phyloP scores from a whole-genome alignment of 2,329 filamentous ascomycete species.

The Coleophoma cylindrospora region DNA sequence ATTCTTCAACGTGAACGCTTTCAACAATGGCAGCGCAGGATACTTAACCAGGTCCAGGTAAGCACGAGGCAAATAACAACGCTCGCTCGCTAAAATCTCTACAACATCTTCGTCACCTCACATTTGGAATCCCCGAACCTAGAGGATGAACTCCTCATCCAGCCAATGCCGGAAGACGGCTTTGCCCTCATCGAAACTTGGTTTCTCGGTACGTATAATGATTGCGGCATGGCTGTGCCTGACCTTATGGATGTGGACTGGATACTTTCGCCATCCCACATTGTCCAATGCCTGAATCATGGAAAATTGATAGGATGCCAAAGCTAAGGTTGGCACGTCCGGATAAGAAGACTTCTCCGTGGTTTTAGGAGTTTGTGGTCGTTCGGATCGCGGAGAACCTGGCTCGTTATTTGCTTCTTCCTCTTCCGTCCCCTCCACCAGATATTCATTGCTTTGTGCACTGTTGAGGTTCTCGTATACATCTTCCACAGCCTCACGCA shows the following conservation, averaged over 20 bases:
- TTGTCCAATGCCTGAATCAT: conserved; percentile 76
- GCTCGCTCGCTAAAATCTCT: no score
- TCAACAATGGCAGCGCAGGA: no score
- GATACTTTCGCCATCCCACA: conserved; percentile 60
- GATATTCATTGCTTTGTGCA: conserved; percentile 57
- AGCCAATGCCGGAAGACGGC: conserved; percentile 79
- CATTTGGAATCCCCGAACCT: neutral
- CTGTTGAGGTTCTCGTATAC: conserved; percentile 25
- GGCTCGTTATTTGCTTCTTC: conserved; percentile 28
- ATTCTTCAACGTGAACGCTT: no score
- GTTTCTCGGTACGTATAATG: conserved; percentile 68
- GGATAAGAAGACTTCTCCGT: conserved; percentile 14
- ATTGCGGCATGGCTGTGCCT: conserved; percentile 88
- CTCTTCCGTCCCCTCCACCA: conserved; percentile 51
- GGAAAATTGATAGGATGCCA: conserved; percentile 74
- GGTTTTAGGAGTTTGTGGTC: conserved; percentile 4
- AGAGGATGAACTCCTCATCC: conserved; percentile 58
- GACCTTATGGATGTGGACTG: conserved; percentile 70
- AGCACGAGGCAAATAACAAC: no score
- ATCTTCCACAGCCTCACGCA: conserved; percentile 71
- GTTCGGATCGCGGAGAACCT: conserved; percentile 9
- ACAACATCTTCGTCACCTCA: no score
- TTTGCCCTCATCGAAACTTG: conserved; percentile 68
- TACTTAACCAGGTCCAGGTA: no score
- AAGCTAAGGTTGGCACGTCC: conserved; percentile 62